Evolutionary conservation across 2,329 filamentous ascomycete species (phyloP).

Genomic region (Aspergillus sp.): DNA sequence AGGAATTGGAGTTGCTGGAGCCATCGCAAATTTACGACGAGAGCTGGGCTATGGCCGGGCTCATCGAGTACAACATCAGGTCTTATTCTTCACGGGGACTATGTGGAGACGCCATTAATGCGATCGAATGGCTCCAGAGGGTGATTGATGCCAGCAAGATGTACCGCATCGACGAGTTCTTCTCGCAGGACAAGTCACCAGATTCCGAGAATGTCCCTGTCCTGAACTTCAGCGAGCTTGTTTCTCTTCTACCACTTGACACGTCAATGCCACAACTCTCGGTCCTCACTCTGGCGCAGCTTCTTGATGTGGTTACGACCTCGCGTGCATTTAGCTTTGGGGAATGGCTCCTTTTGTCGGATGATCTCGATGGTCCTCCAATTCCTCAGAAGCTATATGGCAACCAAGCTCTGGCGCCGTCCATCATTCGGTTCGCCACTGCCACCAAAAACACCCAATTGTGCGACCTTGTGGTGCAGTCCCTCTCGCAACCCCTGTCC

Average conservation of each 20-base stretch:
- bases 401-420: conserved; percentile 50
- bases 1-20: conserved; percentile 22
- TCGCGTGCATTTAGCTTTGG: conserved; percentile 51
- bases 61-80: conserved; percentile 35
- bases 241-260: conserved; percentile 20
- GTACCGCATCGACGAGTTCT: conserved; percentile 34
- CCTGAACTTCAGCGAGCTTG: conserved; percentile 17
- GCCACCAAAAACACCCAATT: conserved; percentile 46
- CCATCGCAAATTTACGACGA: conserved; percentile 34
- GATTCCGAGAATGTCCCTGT: conserved; percentile 14
- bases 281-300: conserved; percentile 46
- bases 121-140: conserved; percentile 33
- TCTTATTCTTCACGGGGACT: conserved; percentile 24
- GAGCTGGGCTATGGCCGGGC: conserved; percentile 31
- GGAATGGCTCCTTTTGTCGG: conserved; percentile 53
- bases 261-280: conserved; percentile 44
- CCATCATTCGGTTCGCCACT: conserved; percentile 56
- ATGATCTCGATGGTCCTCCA: conserved; percentile 55
- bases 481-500: conserved; percentile 32
- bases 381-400: conserved; percentile 48
- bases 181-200: conserved; percentile 21
- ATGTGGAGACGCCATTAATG: conserved; percentile 27
- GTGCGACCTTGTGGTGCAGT: conserved; percentile 28
- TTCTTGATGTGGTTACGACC: conserved; percentile 53
- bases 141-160: conserved; percentile 38